Percentiles rank a stretch among this genome's conserved stretches.
These are phyloP conservation scores for Acmispon strigosus DNA, from an alignment of 306 rosid genomes.

Conservation along the genomic window DNA sequence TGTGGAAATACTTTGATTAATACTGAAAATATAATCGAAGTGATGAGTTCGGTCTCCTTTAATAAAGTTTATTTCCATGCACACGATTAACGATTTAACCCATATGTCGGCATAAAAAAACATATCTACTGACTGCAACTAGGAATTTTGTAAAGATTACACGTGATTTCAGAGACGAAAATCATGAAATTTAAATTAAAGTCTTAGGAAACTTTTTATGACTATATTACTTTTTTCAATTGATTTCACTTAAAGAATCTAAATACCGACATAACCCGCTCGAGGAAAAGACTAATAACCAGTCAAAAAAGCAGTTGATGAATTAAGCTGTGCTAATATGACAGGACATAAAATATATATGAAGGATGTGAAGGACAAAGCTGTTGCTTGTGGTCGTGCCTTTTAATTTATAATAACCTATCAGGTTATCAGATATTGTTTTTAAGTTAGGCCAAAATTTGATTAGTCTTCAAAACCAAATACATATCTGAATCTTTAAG, in stretches of 20 bases:
- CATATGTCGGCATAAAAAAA: too few relatives aligned
- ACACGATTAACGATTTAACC: too few relatives aligned
- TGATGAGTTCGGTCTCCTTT: too few relatives aligned
- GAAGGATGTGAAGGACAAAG: neutral
- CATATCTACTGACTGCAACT: too few relatives aligned
- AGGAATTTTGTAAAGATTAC: too few relatives aligned
- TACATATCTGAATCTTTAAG: conserved; percentile 5
- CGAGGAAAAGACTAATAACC: neutral
- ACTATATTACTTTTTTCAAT: neutral
- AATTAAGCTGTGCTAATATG: neutral
- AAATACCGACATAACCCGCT: neutral
- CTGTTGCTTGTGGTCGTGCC: neutral
- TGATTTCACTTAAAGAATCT: neutral
- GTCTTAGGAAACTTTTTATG: neutral
- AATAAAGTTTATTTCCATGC: too few relatives aligned
- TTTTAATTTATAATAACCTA: neutral
- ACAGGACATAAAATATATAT: neutral
- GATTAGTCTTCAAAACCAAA: neutral
- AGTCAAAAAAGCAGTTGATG: neutral
- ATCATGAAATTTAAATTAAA: neutral
- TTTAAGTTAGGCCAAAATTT: neutral
- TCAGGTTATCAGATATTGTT: neutral
- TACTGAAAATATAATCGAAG: too few relatives aligned
- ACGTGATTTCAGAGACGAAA: too few relatives aligned
- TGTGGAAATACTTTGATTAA: too few relatives aligned